Evolutionary conservation across 179 eudicot species (phyloP), one percentile per base, ranked within the genome.

Genomic region (Spergularia azorica): DNA sequence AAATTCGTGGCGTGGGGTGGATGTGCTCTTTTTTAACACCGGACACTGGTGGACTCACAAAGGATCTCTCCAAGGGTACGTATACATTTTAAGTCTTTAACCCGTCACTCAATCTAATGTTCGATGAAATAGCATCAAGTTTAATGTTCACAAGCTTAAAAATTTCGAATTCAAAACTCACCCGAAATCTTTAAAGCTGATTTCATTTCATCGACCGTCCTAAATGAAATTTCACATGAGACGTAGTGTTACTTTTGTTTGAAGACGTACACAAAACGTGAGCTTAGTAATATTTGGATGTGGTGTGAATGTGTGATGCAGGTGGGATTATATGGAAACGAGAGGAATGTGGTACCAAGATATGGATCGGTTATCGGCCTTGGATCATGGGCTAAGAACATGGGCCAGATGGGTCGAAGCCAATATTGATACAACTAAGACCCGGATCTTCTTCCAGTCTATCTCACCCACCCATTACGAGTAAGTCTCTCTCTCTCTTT

Each of bases 41-140:
- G 99, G 99, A 26, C 99, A 95, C 55, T 93, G 99, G 99, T 95
- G 97, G 97, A 90, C 80, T 32, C 99, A 95, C 83, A 82, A 63
- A 71, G 99, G 98, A 52, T 79, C 94, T 69, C 94, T 90, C 46
- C 98, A 93, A 88, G 98, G 98, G 98, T 95, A 43, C 55, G 74
- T 63, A 59, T 43, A 3, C 15, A 5, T 56, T 62, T 15, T 11
- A 13, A 17, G 3, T 0, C 15, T 43, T 43, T 43, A 3, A 43
- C 0, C 9, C 48, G 48, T 43, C 8, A 43, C 48, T 4, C 48
- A 26, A 26, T 26, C 32, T 26, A 26, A 26, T 26, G 32, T 26
- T 26, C 32, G 32, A 26, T 26, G 32, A 26, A 26, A 26, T 26
- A 26, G 32, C 32, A 26, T 26, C 32, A 26, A 26, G 39, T 36